Evolutionary conservation across 495 filamentous ascomycete genomes (phyloP).

Genomic region (Aspergillus kassunensis): DNA sequence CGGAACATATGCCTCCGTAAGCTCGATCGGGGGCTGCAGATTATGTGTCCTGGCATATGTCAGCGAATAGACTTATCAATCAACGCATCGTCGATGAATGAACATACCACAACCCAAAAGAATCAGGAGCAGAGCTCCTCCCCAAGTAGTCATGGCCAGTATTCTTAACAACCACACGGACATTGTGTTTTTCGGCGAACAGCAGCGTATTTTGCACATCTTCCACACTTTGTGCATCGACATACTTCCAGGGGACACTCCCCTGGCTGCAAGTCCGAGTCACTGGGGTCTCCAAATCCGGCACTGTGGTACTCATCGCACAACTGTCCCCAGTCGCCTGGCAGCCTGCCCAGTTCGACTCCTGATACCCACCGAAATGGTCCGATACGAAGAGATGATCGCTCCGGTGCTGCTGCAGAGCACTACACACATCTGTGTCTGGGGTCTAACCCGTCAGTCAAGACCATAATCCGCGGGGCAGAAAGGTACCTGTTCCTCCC

Average conservation of each 20-base stretch:
- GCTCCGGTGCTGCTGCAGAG: background rate
- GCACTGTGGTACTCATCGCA: background rate
- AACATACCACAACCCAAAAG: conserved; percentile 34
- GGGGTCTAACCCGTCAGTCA: background rate
- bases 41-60: conserved; percentile 21
- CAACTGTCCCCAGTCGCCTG: conserved; percentile 14
- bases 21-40: conserved; percentile 19
- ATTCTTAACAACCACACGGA: conserved; percentile 40
- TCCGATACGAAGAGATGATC: background rate
- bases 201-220: conserved; percentile 12
- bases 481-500: background rate
- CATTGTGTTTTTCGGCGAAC: conserved; percentile 26
- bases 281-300: background rate
- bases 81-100: conserved; percentile 23
- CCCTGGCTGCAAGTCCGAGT: conserved; percentile 10
- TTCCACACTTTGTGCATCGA: conserved; percentile 11
- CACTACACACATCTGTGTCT: background rate
- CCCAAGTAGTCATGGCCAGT: conserved; percentile 39
- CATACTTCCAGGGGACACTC: conserved; percentile 14
- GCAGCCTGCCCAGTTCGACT: conserved; percentile 17
- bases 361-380: conserved; percentile 8
- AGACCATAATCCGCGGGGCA: background rate
- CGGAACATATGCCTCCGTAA: conserved; percentile 5
- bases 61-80: conserved; percentile 25
- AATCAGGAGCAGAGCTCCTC: conserved; percentile 10